phyloP scores from a whole-genome alignment of 163 green algal species.

The Chloromonas sp. region DNA sequence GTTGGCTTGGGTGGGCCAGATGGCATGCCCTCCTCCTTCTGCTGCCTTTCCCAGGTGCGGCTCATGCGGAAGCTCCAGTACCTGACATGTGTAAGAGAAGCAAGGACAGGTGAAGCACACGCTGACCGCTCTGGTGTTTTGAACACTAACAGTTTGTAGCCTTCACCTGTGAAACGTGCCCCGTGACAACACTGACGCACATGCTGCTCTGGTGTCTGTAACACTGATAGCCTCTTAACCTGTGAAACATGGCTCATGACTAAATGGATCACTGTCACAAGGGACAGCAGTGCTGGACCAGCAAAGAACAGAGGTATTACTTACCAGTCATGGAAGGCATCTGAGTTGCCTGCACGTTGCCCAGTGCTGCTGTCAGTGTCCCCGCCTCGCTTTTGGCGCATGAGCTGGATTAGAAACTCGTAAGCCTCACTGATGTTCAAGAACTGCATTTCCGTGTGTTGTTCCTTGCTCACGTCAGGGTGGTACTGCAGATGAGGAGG shows the following conservation, averaged over 20 bases:
- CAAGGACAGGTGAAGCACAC: too few relatives aligned
- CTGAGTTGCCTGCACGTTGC: background rate
- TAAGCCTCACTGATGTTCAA: slow-evolving; percentile 14
- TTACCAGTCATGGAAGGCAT: slow-evolving; percentile 31
- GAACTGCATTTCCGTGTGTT: slow-evolving; percentile 17
- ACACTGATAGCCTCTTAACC: too few relatives aligned
- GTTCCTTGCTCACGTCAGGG: slow-evolving; percentile 18
- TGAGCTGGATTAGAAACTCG: slow-evolving; percentile 15
- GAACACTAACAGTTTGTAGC: too few relatives aligned
- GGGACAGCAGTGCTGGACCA: too few relatives aligned
- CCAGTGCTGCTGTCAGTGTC: background rate
- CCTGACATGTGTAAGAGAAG: too few relatives aligned
- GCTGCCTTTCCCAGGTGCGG: slow-evolving; percentile 25
- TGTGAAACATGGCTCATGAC: too few relatives aligned
- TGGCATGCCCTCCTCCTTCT: slow-evolving; percentile 3
- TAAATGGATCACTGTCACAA: too few relatives aligned
- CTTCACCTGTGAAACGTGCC: too few relatives aligned
- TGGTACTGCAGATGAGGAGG: slow-evolving; percentile 4
- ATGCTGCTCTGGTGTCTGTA: too few relatives aligned
- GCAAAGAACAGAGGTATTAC: too few relatives aligned
- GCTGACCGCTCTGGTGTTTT: too few relatives aligned
- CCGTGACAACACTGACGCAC: too few relatives aligned
- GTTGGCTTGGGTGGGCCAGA: background rate
- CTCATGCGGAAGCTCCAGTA: slow-evolving; percentile 24
- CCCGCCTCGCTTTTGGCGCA: slow-evolving; percentile 8